Evolutionary conservation across 306 rosid species (phyloP).

Genomic region (Sindora glabra): DNA sequence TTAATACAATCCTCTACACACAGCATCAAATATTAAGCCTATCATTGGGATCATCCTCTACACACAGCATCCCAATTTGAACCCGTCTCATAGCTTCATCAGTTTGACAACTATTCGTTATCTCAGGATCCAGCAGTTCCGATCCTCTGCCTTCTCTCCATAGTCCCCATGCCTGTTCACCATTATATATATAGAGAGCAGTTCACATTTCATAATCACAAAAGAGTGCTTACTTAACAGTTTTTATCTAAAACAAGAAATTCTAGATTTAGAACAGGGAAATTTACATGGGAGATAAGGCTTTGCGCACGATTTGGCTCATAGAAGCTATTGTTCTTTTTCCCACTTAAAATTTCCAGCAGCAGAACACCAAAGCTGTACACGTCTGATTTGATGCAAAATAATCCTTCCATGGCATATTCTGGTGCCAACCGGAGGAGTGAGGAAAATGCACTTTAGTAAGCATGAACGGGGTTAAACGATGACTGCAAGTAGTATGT

Average conservation of each 20-base stretch:
- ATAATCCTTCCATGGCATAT: constrained; percentile 7
- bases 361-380: constrained; percentile 27
- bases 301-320: background rate
- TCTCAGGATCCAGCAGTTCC: background rate
- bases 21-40: constrained; percentile 13
- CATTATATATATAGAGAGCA: no score
- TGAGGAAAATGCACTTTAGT: background rate
- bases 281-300: constrained; percentile 12
- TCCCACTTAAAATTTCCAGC: constrained; percentile 11
- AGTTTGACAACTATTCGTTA: background rate
- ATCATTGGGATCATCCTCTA: background rate
- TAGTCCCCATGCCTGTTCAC: constrained; percentile 8
- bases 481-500: no score
- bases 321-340: background rate
- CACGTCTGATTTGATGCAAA: constrained; percentile 15
- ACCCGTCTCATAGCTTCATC: constrained; percentile 15
- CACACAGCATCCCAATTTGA: constrained; percentile 15
- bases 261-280: background rate
- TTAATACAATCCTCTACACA: no score
- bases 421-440: constrained; percentile 23
- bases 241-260: background rate
- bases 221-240: no score
- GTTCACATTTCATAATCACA: background rate
- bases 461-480: no score
- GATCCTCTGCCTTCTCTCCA: constrained; percentile 10